Conservation (phyloP, 1,284 basidiomycete species). For the Fomitopsis betulina region DNA sequence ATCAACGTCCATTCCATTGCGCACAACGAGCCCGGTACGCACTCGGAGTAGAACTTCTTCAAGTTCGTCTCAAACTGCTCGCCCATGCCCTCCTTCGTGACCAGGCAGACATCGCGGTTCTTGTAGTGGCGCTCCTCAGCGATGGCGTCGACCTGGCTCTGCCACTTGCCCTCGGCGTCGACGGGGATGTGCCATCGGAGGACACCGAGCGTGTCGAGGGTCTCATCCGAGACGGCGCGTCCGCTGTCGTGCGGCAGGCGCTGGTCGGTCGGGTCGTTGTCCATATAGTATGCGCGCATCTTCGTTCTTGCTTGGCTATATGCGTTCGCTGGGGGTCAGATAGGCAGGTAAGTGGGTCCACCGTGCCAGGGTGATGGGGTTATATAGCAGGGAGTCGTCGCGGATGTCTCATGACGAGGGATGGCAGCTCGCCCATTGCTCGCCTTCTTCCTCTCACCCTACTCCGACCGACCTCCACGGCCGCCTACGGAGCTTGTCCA, state of each 20-base stretch:
- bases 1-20: background rate
- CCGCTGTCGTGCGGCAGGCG: slow-evolving; percentile 73
- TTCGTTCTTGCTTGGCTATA: background rate
- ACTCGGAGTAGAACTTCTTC: slow-evolving; percentile 81
- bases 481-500: background rate
- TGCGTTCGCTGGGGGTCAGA: background rate
- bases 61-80: slow-evolving; percentile 77
- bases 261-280: slow-evolving; percentile 74
- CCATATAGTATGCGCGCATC: slow-evolving; percentile 83
- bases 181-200: slow-evolving; percentile 60
- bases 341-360: background rate
- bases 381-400: background rate
- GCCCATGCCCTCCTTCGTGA: slow-evolving; percentile 71
- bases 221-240: slow-evolving; percentile 40
- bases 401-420: background rate
- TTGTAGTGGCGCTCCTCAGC: slow-evolving; percentile 70
- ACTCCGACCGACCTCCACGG: background rate
- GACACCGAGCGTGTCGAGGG: slow-evolving; percentile 55
- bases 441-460: background rate
- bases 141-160: slow-evolving; percentile 50
- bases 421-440: background rate
- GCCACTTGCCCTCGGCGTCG: slow-evolving; percentile 40
- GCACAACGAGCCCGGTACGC: slow-evolving; percentile 31
- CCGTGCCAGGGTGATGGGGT: background rate
- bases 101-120: slow-evolving; percentile 73